Base-by-base conservation (phyloP, 225 moss, liverwort and hornwort species). In the Asterella californica region DNA sequence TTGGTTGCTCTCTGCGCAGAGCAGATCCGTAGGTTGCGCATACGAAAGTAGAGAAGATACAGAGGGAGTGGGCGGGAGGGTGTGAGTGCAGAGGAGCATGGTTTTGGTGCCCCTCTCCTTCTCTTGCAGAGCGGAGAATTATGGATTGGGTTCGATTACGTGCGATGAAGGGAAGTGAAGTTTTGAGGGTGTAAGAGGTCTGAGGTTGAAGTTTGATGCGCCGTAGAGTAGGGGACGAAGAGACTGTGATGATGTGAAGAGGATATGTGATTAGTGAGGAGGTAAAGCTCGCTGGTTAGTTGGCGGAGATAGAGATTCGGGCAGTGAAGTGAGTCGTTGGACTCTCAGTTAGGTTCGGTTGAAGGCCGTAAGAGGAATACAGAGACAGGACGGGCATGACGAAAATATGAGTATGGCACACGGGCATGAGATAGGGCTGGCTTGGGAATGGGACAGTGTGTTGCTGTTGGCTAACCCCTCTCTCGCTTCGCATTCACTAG, bases 401-500 rank as follows among this genome's bases (percentile, higher is more conserved):
- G 80, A 78, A 77, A 12, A 46, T 62, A 47, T 80, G 74, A 82
- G 25, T 57, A 87, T 87, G 87, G 87, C 87, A 70, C 80, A 82
- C 84, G 82, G 79, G 54, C 79, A 82, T 80, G 82, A 84, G 52
- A 47, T 66, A 53, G 78, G 79, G 14, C 46, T 84, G 29, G 61
- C 68, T 9, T 87, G 87, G 87, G 87, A 87, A 76, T 87, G 87
- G 87, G 87, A 87, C 46, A 84, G 87, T 70, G 82, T 87, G 46
- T 81, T 84, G 18, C 84, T 87, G 25, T 30, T 84, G 17, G 76
- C 87, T 0, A 82, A 74, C 29, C 84, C 87, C 27, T 29, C 62
- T 0, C 74, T 69, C 24, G 45, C 65, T 49, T 77, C 87, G 0
- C 79, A 76, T 30, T 54, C 73, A 15, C 52, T 70, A 45, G 84